Evolutionary conservation across 2,329 filamentous ascomycete genomes (phyloP), one percentile per base, ranked within the genome.

Genomic region (Penicillium sp.): DNA sequence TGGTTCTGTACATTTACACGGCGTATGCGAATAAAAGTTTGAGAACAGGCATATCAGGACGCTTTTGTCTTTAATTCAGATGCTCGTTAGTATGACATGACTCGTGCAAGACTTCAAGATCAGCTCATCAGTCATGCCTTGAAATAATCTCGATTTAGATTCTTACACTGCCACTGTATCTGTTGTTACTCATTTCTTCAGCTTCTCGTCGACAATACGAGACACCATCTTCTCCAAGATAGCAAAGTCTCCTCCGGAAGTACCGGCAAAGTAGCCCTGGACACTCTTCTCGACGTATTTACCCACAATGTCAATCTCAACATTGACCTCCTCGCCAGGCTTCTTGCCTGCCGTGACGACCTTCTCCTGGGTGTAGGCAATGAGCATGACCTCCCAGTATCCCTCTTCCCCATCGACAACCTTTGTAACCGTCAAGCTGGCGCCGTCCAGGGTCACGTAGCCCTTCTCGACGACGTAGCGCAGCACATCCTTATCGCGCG

Each of bases 381-480:
- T 97, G 64, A 99, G 83, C 95, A 99, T 99, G 54, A 99, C 90
- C 85, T 98, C 95, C 81, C 86, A 90, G 86, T 89, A 97, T 77
- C 92, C 96, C 45, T 90, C 89, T 67, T 88, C 86, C 4, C 75
- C 84, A 77, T 97, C 94, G 71, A 94, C 81, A 33, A 98, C 94
- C 68, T 86, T 85, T 2, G 94, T 98, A 2, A 99, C 86, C 0
- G 95, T 99, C 82, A 99, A 82, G 75, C 93, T 97, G 26, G 95
- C 94, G 4, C 95, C 95, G 75, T 99, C 95, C 55, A 99, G 86
- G 49, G 93, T 92, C 59, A 99, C 88, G 78, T 93, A 99, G 54
- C 95, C 95, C 84, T 99, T 99, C 83, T 96, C 92, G 19, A 99
- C 92, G 61, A 99, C 85, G 79, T 98, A 98, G 69, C 88, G 84